Percentiles rank a stretch among this genome's conserved stretches.
Conservation (phyloP, 2,329 filamentous ascomycete genomes). For the Neoscytalidium dimidiatum region DNA sequence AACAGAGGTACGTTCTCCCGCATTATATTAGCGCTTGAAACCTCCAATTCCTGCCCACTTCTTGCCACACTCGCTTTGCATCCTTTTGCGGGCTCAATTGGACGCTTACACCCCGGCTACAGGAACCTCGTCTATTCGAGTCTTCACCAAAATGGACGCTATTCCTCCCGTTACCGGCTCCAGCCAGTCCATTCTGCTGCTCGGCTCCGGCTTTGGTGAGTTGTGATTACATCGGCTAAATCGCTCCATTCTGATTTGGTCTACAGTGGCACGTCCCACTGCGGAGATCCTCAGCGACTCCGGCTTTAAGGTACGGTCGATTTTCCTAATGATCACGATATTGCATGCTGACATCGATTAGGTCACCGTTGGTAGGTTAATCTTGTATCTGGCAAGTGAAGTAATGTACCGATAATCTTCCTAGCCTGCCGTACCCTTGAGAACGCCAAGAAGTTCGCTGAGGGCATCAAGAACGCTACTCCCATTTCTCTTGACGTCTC, state of each 20-base stretch:
- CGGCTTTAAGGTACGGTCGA: constrained; percentile 50
- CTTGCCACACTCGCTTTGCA: background rate
- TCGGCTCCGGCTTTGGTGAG: constrained; percentile 40
- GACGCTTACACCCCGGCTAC: background rate
- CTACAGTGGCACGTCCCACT: constrained; percentile 53
- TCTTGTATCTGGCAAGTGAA: background rate
- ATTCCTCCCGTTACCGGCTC: constrained; percentile 2
- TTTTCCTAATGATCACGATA: background rate
- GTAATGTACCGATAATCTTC: background rate
- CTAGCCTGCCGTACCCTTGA: constrained; percentile 80
- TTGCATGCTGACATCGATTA: background rate
- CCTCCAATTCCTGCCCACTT: background rate
- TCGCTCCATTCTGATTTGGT: constrained; percentile 23
- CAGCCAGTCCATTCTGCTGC: constrained; percentile 38
- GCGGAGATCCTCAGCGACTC: constrained; percentile 60
- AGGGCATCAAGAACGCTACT: constrained; percentile 67
- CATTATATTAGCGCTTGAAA: background rate
- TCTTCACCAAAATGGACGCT: constrained; percentile 15
- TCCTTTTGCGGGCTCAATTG: background rate
- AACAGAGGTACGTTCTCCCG: background rate
- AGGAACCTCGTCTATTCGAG: background rate
- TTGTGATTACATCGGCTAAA: background rate
- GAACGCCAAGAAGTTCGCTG: constrained; percentile 72
- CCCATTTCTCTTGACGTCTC: constrained; percentile 85
- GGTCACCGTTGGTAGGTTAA: constrained; percentile 52